Evolutionary conservation across 2,329 filamentous ascomycete genomes (phyloP).

Genomic region (Diplodia seriata): DNA sequence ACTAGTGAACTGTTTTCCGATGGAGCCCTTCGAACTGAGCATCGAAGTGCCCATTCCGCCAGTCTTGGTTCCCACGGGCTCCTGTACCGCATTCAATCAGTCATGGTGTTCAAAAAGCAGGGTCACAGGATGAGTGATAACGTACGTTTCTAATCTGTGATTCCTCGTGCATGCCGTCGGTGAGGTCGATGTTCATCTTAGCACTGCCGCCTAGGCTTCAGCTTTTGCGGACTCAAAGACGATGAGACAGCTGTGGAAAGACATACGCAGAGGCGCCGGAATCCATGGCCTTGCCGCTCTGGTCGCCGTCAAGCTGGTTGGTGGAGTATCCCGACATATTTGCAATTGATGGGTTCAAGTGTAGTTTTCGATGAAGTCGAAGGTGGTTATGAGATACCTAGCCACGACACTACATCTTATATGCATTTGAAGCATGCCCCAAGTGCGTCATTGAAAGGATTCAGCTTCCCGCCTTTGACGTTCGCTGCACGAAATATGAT

Average conservation of each 20-base stretch:
- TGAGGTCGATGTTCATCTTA: slow-evolving; percentile 35
- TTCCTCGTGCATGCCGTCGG: slow-evolving; percentile 39
- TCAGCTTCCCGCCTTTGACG: background rate
- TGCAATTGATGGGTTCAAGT: too few relatives aligned
- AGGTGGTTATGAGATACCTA: too few relatives aligned
- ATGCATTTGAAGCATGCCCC: background rate
- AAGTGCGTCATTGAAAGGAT: slow-evolving; percentile 19
- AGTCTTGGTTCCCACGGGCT: slow-evolving; percentile 6
- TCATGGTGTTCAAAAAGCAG: too few relatives aligned
- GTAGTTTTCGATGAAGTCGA: background rate
- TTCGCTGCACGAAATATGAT: background rate
- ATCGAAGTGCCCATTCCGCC: slow-evolving; percentile 26
- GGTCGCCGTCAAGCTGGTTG: slow-evolving; percentile 38
- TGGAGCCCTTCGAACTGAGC: slow-evolving; percentile 43
- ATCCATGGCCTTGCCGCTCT: slow-evolving; percentile 38
- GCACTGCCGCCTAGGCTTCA: slow-evolving; percentile 31
- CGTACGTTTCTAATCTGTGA: slow-evolving; percentile 36
- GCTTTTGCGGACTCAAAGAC: background rate
- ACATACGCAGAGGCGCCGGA: slow-evolving; percentile 38
- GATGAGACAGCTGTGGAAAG: background rate
- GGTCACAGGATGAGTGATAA: background rate
- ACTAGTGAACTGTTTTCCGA: slow-evolving; percentile 47
- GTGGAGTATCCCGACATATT: slow-evolving; percentile 30
- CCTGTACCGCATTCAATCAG: background rate
- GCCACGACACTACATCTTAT: background rate